Base-by-base conservation (phyloP, 768 basidiomycete species). In the Russula sp. region DNA sequence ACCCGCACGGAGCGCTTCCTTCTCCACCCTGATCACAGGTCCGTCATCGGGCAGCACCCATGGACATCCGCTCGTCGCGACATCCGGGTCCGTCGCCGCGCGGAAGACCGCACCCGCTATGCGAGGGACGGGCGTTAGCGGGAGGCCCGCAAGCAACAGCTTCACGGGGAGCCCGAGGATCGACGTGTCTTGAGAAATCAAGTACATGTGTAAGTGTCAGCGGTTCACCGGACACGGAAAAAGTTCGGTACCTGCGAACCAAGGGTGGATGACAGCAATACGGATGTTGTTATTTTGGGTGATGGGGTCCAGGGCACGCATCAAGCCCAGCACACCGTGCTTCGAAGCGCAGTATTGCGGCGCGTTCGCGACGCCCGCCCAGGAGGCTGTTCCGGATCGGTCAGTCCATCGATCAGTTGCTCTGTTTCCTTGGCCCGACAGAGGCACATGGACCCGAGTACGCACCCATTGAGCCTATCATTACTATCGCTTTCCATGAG, bases 391-490 rank as follows among this genome's bases (percentile, higher is more conserved):
- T 14, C 16, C 7, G 29, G 46, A 13, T 51, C 1, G 42, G 32
- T 32, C 20, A 11, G 45, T 43, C 48, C 45, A 6, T 42, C n/a
- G 16, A 7, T n/a, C 7, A 38, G 36, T 38, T 13, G 9, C 11
- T 41, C 39, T 9, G 34, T 38, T 7, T 9, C 16, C 39, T 34
- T 18, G 9, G 13, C 14, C 9, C 8, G 10, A 34, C 41, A 32
- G 36, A 46, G 20, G 18, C 8, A 13, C 22, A 18, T 34, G 56
- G 56, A 20, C 22, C 16, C 16, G 36, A 16, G 16, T n/a, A 63
- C 72, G 20, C 42, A 71, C 73, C 71, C 65, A 75, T 68, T 8
- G 73, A 74, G 29, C 74, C 74, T 1, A 75, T 66, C 8, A 75
- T 56, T 0, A 74, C 67, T 49, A 75, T 64, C 5, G 72, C 66